phyloP scores from a whole-genome alignment of 208 protist species.

The Porcisia deanei region DNA sequence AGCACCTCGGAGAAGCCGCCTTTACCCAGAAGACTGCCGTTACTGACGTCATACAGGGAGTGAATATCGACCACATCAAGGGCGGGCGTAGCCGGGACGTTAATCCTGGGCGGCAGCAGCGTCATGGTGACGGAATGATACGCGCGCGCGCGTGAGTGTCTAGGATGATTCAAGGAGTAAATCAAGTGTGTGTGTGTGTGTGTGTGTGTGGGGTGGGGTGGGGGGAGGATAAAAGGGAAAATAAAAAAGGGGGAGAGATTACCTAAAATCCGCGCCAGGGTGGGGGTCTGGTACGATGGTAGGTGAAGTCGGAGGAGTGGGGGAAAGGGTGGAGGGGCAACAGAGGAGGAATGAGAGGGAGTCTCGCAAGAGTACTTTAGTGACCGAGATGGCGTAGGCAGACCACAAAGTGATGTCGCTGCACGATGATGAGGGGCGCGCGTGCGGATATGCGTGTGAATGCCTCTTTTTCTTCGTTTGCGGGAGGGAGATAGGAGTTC shows the following conservation, averaged over 20 bases:
- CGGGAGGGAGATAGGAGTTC: no score
- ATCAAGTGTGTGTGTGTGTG: neutral
- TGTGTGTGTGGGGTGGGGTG: neutral
- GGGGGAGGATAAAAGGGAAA: neutral
- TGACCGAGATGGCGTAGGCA: no score
- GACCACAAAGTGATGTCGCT: no score
- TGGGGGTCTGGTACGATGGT: no score
- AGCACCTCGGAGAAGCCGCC: conserved; percentile 86
- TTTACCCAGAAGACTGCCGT: conserved; percentile 62
- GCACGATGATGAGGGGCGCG: no score
- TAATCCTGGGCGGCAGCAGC: conserved; percentile 38
- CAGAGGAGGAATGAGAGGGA: no score
- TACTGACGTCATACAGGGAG: conserved; percentile 64
- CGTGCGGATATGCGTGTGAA: no score
- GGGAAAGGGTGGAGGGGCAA: no score
- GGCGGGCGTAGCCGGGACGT: conserved; percentile 72
- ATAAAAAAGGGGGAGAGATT: conserved; percentile 1
- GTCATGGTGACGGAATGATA: neutral
- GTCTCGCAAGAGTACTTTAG: no score
- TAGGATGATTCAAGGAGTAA: neutral
- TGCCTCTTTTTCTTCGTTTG: no score
- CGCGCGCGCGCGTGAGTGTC: neutral
- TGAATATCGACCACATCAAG: conserved; percentile 66
- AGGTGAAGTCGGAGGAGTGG: no score
- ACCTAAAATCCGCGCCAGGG: no score